Conservation (phyloP, 495 filamentous ascomycete species). For the Podospora pseudocomata region DNA sequence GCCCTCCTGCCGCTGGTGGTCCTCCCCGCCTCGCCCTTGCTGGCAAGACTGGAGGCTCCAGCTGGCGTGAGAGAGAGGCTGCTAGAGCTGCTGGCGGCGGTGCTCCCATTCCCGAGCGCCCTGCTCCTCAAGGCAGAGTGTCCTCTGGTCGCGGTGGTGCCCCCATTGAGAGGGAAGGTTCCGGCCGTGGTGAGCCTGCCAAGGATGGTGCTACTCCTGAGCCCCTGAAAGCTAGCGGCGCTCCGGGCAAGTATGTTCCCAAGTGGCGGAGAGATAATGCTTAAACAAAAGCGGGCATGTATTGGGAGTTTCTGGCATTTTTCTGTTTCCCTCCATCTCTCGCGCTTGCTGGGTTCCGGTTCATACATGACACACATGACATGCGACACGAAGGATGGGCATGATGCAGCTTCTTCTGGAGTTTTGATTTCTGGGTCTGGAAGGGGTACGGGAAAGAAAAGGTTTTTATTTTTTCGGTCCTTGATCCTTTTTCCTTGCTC, state of each 20-base stretch:
- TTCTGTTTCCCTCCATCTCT: conserved; percentile 2
- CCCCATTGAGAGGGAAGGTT: conserved; percentile 31
- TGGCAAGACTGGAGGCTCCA: conserved; percentile 43
- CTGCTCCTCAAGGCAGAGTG: conserved; percentile 24
- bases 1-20: conserved; percentile 38
- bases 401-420: not conserved
- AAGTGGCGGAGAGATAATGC: conserved; percentile 32
- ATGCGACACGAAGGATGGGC: not conserved
- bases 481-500: not conserved
- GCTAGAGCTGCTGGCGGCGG: conserved; percentile 44
- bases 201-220: conserved; percentile 33
- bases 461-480: not conserved
- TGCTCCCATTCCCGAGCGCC: conserved; percentile 22
- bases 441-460: not conserved
- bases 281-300: not conserved
- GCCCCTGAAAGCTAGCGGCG: conserved; percentile 42
- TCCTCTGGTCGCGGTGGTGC: conserved; percentile 31
- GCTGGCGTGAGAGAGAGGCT: conserved; percentile 84
- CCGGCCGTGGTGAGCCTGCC: conserved; percentile 27
- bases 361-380: not conserved
- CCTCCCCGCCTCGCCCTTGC: conserved; percentile 68
- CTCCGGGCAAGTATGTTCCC: conserved; percentile 46
- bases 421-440: not conserved
- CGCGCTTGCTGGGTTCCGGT: not conserved
- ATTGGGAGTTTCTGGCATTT: not conserved